Evolutionary conservation across 2,329 filamentous ascomycete species (phyloP), one percentile per base, ranked within the genome.

Genomic region (Epichloe amarillans): DNA sequence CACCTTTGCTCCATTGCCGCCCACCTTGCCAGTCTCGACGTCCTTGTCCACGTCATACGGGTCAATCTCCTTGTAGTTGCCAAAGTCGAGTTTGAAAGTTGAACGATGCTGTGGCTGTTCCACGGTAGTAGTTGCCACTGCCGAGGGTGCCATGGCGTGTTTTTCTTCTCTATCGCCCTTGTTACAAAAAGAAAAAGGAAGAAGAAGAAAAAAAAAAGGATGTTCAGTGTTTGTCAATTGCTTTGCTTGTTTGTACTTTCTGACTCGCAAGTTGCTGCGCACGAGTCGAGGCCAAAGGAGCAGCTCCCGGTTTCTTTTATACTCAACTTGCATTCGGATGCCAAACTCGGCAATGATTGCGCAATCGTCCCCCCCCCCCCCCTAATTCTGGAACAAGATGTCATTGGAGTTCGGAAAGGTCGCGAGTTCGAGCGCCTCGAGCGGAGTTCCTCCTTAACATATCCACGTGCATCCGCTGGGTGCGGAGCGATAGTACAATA

Each of bases 41-140:
- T 60, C 62, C 33, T 46, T 55, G 50, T 65, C 57, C 11, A 65
- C 52, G 12, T 53, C 51, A 4, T 54, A 54, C 12, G 54, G 42
- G n/a, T 63, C 60, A 40, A 64, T 59, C 36, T 64, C 62, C 54
- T 64, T 65, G 57, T 65, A 64, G 40, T 60, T 56, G 36, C 59
- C 61, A 12, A 61, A 52, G 17, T 60, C 53, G 15, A 64, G 50
- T 52, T 57, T 62, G 51, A 59, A 59, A 1, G 53, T 50, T 3
- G 51, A 21, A 2, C n/a, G 35, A 26, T 55, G 43, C 36, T 50
- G 19, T 12, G 51, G 23, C 36, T 54, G 50, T 40, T 55, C 46
- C 40, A 51, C 51, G 46, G 43, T 54, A 11, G 50, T 44, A 41
- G 50, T 46, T 23, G 51, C 48, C 33, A 55, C 51, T 26, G 58